Evolutionary conservation across 352 stramenopile genomes (phyloP).

Genomic region (Pythium aphanidermatum): DNA sequence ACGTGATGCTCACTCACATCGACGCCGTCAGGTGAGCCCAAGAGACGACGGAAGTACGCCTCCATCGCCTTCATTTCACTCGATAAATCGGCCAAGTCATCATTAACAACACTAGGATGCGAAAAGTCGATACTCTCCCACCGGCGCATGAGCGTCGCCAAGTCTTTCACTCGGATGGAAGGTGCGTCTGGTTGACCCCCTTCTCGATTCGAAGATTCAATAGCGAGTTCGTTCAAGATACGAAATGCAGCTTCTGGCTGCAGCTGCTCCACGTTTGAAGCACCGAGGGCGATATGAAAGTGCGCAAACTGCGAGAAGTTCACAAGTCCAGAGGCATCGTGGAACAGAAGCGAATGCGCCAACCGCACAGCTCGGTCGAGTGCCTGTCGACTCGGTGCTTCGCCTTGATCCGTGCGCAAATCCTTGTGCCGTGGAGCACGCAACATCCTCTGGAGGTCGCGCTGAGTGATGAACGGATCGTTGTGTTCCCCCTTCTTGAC

Average conservation of each 20-base stretch:
- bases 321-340: conserved; percentile 62
- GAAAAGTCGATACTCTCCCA: conserved; percentile 24
- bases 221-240: conserved; percentile 47
- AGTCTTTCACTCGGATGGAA: conserved; percentile 48
- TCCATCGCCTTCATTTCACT: not conserved
- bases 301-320: conserved; percentile 89
- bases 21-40: conserved; percentile 36
- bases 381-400: conserved; percentile 9
- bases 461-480: conserved; percentile 57
- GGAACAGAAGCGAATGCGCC: conserved; percentile 61
- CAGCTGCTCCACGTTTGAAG: conserved; percentile 64
- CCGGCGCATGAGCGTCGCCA: conserved; percentile 33
- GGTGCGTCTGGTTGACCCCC: not conserved
- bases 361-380: conserved; percentile 57
- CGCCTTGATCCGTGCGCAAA: conserved; percentile 1
- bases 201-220: conserved; percentile 1
- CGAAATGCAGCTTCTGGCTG: conserved; percentile 74
- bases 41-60: conserved; percentile 19
- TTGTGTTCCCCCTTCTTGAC: conserved; percentile 21
- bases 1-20: conserved; percentile 37
- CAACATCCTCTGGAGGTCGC: conserved; percentile 57
- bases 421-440: conserved; percentile 13
- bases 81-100: not conserved
- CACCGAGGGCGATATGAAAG: conserved; percentile 77
- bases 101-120: not conserved